phyloP scores from a whole-genome alignment of 768 basidiomycete genomes.

The Tylopilus plumbeoviolaceoides region DNA sequence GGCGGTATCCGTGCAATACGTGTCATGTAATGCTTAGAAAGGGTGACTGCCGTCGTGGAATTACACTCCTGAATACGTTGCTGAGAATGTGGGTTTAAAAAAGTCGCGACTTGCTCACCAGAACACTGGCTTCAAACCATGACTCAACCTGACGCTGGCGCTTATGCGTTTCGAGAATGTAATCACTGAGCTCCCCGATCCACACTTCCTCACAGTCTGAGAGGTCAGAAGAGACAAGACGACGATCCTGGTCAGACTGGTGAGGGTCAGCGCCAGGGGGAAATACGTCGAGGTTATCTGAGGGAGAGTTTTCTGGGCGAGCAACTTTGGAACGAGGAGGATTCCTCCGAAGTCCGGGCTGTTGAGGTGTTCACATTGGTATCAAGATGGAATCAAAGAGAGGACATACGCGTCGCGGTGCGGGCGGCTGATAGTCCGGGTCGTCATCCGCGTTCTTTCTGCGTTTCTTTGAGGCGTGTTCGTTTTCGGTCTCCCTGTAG shows the following conservation, averaged over 20 bases:
- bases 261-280: constrained; percentile 18
- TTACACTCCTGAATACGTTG: constrained; percentile 60
- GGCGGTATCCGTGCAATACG: constrained; percentile 45
- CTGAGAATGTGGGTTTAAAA: not conserved
- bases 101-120: constrained; percentile 40
- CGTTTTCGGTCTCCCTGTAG: constrained; percentile 30
- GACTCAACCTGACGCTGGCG: constrained; percentile 69
- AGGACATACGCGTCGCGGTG: constrained; percentile 50
- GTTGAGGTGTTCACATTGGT: not conserved
- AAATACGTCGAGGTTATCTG: constrained; percentile 20
- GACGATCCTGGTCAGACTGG: constrained; percentile 39
- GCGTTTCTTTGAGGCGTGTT: constrained; percentile 44
- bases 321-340: constrained; percentile 36
- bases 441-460: constrained; percentile 46
- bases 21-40: constrained; percentile 35
- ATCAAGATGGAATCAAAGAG: not conserved
- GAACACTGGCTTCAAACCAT: constrained; percentile 65
- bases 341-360: constrained; percentile 43
- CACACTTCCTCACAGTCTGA: constrained; percentile 80
- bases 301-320: constrained; percentile 27
- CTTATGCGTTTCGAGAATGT: constrained; percentile 67
- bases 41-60: constrained; percentile 47
- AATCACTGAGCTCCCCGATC: constrained; percentile 64
- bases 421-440: constrained; percentile 50
- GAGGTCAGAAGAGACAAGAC: constrained; percentile 66